Evolutionary conservation across 352 stramenopile genomes (phyloP).

Genomic region (Blastocystis sp.): DNA sequence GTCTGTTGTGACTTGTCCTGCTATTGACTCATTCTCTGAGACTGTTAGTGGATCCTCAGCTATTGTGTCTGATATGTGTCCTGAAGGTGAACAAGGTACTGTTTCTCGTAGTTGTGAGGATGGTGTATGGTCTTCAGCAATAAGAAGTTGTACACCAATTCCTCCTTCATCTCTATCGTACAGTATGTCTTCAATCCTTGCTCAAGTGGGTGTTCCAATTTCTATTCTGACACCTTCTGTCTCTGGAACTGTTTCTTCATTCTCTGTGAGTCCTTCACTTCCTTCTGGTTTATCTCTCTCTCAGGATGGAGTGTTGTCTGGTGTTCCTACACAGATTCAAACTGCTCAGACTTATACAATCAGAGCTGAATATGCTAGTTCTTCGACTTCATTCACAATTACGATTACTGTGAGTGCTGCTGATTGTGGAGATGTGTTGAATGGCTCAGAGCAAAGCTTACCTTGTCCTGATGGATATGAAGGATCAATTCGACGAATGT

Average conservation of each 20-base stretch:
- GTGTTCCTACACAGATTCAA: not conserved
- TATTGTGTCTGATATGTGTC: not conserved
- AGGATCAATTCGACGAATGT: not conserved
- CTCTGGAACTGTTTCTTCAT: not conserved
- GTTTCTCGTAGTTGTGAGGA: not conserved
- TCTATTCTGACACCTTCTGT: not conserved
- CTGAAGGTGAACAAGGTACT: not conserved
- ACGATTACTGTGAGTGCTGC: constrained; percentile 6
- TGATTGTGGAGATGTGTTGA: not conserved
- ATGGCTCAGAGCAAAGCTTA: not conserved
- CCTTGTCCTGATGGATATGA: not conserved
- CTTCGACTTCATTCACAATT: not conserved
- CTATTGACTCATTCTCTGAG: constrained; percentile 12
- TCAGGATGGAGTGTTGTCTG: not conserved
- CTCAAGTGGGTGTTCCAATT: not conserved
- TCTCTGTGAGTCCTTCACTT: not conserved
- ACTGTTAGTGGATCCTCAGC: not conserved
- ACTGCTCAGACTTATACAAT: not conserved
- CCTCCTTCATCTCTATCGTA: not conserved
- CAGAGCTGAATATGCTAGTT: not conserved
- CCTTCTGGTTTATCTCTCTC: not conserved
- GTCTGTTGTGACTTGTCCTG: not conserved
- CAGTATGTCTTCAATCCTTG: not conserved
- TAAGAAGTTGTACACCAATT: not conserved
- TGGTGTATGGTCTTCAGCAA: not conserved